Evolutionary conservation across 768 basidiomycete species (phyloP).

Genomic region (Boletus rufocinnamomeus): DNA sequence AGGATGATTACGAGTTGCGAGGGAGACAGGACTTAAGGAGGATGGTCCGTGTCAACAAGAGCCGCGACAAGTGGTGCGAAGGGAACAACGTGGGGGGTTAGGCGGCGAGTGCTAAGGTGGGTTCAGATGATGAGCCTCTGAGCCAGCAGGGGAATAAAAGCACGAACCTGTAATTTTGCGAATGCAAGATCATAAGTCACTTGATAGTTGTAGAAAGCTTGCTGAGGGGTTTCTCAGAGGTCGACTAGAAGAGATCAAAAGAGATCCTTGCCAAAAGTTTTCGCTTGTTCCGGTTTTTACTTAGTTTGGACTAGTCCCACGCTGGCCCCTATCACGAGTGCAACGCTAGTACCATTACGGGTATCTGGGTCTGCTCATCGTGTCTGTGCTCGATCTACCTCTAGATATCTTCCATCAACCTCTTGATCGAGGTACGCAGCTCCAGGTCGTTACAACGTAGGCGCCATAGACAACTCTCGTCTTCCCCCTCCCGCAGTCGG

Average conservation of each 20-base stretch:
- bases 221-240: background rate
- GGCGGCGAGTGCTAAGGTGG: constrained; percentile 25
- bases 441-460: constrained; percentile 53
- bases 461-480: constrained; percentile 73
- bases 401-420: constrained; percentile 36
- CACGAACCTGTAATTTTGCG: constrained; percentile 34
- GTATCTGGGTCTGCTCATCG: background rate
- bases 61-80: constrained; percentile 60
- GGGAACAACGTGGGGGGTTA: constrained; percentile 49
- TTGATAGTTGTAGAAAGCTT: constrained; percentile 16
- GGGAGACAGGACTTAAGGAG: constrained; percentile 59
- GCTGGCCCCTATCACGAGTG: background rate
- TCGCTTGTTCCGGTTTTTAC: background rate
- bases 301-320: background rate
- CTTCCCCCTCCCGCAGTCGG: constrained; percentile 63
- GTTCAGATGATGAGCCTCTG: constrained; percentile 4
- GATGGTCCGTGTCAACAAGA: constrained; percentile 71
- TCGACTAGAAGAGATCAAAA: constrained; percentile 9
- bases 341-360: background rate
- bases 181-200: constrained; percentile 58
- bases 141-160: background rate
- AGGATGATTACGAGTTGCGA: constrained; percentile 15
- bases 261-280: constrained; percentile 20
- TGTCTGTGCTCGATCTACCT: background rate
- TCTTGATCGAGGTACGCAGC: constrained; percentile 48